Percentiles rank a stretch among this genome's conserved stretches.
phyloP scores from a whole-genome alignment of 2,329 filamentous ascomycete genomes.

The Pseudocercospora macadamiae region DNA sequence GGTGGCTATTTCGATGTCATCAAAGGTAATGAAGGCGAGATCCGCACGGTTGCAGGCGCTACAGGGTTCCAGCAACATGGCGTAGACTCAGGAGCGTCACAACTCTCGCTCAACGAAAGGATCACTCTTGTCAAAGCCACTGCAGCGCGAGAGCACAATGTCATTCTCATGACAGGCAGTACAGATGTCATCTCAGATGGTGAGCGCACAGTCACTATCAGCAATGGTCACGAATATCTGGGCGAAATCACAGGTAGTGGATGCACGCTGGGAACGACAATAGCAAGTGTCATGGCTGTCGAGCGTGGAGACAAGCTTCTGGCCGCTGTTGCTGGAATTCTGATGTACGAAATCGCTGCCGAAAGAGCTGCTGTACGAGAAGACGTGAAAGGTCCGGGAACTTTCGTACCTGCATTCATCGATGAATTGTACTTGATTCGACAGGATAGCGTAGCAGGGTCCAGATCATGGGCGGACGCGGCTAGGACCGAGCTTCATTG shows the following conservation, averaged over 20 bases:
- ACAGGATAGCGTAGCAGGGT: slow-evolving; percentile 52
- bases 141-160: slow-evolving; percentile 67
- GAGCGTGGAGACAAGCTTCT: slow-evolving; percentile 66
- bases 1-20: slow-evolving; percentile 82
- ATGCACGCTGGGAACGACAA: slow-evolving; percentile 79
- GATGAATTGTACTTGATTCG: slow-evolving; percentile 65
- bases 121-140: slow-evolving; percentile 66
- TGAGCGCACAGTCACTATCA: slow-evolving; percentile 64
- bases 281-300: slow-evolving; percentile 74
- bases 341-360: slow-evolving; percentile 79
- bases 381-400: slow-evolving; percentile 77
- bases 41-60: slow-evolving; percentile 70
- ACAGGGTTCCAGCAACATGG: slow-evolving; percentile 67
- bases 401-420: slow-evolving; percentile 82
- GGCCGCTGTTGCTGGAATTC: slow-evolving; percentile 71
- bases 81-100: slow-evolving; percentile 73
- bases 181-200: slow-evolving; percentile 81
- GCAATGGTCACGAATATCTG: slow-evolving; percentile 75
- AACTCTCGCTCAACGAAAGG: slow-evolving; percentile 57
- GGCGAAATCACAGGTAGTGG: slow-evolving; percentile 74
- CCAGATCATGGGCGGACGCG: slow-evolving; percentile 56
- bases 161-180: slow-evolving; percentile 81
- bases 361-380: slow-evolving; percentile 62
- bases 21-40: slow-evolving; percentile 93
- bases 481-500: slow-evolving; percentile 54